Percentiles rank a stretch among this genome's conserved stretches.
phyloP scores from a whole-genome alignment of 768 basidiomycete species.

The Mycena pura region DNA sequence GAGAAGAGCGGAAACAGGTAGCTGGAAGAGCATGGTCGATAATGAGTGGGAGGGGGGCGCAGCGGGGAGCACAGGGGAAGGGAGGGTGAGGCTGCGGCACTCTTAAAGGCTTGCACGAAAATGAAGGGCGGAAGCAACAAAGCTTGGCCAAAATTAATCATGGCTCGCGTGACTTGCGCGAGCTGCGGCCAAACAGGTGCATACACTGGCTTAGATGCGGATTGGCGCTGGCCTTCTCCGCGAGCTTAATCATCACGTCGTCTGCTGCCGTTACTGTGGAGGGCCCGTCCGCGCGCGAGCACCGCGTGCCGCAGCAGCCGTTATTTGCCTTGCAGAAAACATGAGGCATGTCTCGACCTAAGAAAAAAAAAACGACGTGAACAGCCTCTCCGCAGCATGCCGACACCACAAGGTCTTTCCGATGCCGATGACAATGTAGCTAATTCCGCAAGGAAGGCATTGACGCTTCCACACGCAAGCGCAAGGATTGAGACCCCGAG shows the following conservation, averaged over 20 bases:
- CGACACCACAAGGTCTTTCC: slow-evolving; percentile 1
- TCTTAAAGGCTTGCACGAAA: slow-evolving; percentile 12
- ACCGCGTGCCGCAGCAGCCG: slow-evolving; percentile 2
- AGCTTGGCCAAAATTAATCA: slow-evolving; percentile 8
- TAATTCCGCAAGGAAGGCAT: slow-evolving; percentile 13
- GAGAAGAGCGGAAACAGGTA: slow-evolving; percentile 31
- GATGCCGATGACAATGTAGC: slow-evolving; percentile 2
- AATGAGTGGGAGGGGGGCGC: slow-evolving; percentile 19
- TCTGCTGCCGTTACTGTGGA: slow-evolving; percentile 14
- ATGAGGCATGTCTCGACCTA: slow-evolving; percentile 18
- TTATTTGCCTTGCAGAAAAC: slow-evolving; percentile 8
- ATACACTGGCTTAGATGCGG: no score
- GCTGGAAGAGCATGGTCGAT: slow-evolving; percentile 31
- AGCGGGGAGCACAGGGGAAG: slow-evolving; percentile 14
- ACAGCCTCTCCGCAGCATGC: slow-evolving; percentile 6
- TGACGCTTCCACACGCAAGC: no score
- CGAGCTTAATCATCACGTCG: slow-evolving; percentile 6
- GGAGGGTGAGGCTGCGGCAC: slow-evolving; percentile 17
- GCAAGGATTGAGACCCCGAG: not conserved
- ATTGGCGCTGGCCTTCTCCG: slow-evolving; percentile 12
- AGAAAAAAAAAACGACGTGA: slow-evolving; percentile 8
- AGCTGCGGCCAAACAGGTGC: slow-evolving; percentile 17
- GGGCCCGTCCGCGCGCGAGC: slow-evolving; percentile 10
- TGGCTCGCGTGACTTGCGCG: not conserved
- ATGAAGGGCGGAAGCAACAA: slow-evolving; percentile 22